A percentile compares a stretch with the other conserved stretches of the same genome.
phyloP scores from a whole-genome alignment of 2,329 filamentous ascomycete species.

The Alternaria gaisen region DNA sequence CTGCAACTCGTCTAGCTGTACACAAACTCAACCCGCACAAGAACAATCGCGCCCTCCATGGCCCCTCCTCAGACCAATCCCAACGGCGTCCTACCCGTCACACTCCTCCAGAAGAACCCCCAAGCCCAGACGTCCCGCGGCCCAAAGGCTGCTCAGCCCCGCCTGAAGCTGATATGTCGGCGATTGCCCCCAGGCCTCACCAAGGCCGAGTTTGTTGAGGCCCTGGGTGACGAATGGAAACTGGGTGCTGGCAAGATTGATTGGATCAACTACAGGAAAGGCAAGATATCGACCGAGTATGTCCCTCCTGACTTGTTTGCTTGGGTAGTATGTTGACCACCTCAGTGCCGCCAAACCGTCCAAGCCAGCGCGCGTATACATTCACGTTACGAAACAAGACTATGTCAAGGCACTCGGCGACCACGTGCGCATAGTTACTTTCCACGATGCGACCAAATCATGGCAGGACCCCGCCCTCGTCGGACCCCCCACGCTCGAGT shows the following conservation, averaged over 20 bases:
- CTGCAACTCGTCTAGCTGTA: not conserved
- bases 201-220: slow-evolving; percentile 75
- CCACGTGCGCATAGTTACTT: slow-evolving; percentile 71
- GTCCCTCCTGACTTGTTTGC: slow-evolving; percentile 39
- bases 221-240: slow-evolving; percentile 83
- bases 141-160: slow-evolving; percentile 61
- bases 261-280: slow-evolving; percentile 77
- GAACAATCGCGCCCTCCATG: slow-evolving; percentile 27
- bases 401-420: slow-evolving; percentile 74
- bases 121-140: slow-evolving; percentile 43
- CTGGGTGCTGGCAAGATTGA: slow-evolving; percentile 82
- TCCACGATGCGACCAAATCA: slow-evolving; percentile 84
- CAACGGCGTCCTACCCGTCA: slow-evolving; percentile 52
- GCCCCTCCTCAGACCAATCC: slow-evolving; percentile 43
- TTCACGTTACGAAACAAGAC: slow-evolving; percentile 79
- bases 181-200: slow-evolving; percentile 87
- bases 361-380: slow-evolving; percentile 78
- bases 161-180: slow-evolving; percentile 85
- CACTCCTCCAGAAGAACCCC: slow-evolving; percentile 49
- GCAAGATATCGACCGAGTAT: slow-evolving; percentile 86
- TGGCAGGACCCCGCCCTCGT: slow-evolving; percentile 75
- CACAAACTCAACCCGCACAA: not conserved
- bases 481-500: slow-evolving; percentile 81
- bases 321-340: not conserved
- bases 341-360: slow-evolving; percentile 77